Conservation (phyloP, 2,329 filamentous ascomycete species). For the Trichoderma breve region DNA sequence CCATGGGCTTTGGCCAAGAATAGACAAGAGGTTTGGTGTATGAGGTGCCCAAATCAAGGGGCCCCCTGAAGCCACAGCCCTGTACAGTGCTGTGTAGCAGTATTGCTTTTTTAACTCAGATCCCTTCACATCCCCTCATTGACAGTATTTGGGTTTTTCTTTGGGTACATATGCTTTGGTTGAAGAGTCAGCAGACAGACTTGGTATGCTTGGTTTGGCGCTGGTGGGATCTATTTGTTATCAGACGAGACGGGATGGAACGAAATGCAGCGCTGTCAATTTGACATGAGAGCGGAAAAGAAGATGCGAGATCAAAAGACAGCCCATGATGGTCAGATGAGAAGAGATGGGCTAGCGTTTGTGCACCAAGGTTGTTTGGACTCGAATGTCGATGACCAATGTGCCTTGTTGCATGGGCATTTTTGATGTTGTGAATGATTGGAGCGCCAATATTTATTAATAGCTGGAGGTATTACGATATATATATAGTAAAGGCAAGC, state of each 20-base stretch:
- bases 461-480: conserved; percentile 5
- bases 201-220: conserved; percentile 35
- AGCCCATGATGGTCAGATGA: neutral
- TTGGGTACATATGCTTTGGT: conserved; percentile 34
- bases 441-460: neutral
- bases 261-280: conserved; percentile 17
- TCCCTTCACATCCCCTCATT: conserved; percentile 13
- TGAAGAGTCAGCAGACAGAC: conserved; percentile 33
- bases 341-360: neutral
- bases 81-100: conserved; percentile 10
- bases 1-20: conserved; percentile 97
- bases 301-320: neutral
- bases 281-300: conserved; percentile 1
- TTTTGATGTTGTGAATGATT: neutral
- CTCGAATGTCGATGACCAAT: neutral
- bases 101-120: conserved; percentile 1
- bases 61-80: neutral
- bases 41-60: conserved; percentile 4
- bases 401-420: neutral
- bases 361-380: neutral
- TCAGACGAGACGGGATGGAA: conserved; percentile 11
- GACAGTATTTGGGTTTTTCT: conserved; percentile 24
- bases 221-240: conserved; percentile 28
- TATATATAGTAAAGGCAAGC: conserved; percentile 12
- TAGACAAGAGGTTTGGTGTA: conserved; percentile 44